Evolutionary conservation across 345 rosid genomes (phyloP), one percentile per base, ranked within the genome.

Genomic region (Acer negundo): DNA sequence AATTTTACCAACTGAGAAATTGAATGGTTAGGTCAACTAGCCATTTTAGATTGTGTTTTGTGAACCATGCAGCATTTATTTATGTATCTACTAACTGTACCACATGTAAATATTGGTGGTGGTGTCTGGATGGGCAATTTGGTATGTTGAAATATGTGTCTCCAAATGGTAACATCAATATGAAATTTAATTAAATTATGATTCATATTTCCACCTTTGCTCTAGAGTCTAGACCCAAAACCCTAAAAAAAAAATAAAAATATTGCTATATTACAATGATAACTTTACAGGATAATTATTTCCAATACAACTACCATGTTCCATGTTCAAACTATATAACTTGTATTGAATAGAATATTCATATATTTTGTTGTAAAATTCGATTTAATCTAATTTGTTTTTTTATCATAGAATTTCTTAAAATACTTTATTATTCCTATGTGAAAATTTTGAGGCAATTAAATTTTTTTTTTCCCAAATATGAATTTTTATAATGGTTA

Each of bases 1-100:
- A 53, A 17, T 28, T 40, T 55, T 55, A 19, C 53, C 56, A 51
- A 31, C 19, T 11, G 4, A 35, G 51, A 20, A 58, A 38, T 38
- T 72, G 59, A 13, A 20, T 40, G 44, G 38, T n/a, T 20, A 38
- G 58, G 68, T 42, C 55, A 53, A 53, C 58, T 16, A 53, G 58
- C 58, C 8, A 26, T 64, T 28, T 63, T 7, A 38, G 53, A 35
- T 58, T 58, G 44, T 44, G 68, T 7, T 59, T 58, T 23, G 28
- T 42, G 58, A 62, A 23, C 46, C 42, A 4, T 24, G 22, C 16
- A 73, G 58, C 55, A 73, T 61, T 73, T 44, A 62, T 61, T 73
- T 73, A 22, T 62, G 5, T 23, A 73, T 38, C 68, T 23, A 62
- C 55, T 26, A 42, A 61, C 68, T 16, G 56, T 40, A 7, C 67